These are phyloP conservation scores for Laguncularia racemosa DNA, from an alignment of 345 rosid genomes.

Conservation along the genomic window DNA sequence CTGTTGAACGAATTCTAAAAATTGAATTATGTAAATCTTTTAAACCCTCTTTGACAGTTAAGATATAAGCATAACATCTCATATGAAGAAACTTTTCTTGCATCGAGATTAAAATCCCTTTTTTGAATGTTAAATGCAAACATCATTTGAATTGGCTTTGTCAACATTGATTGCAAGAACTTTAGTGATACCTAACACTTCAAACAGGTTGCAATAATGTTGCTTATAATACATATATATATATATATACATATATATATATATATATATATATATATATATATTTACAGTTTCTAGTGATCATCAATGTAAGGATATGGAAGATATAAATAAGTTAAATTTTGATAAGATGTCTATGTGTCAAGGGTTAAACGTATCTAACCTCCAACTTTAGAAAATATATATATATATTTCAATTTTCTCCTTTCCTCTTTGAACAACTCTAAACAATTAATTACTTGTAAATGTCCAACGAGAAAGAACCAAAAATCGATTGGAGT, in stretches of 20 bases:
- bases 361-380: neutral
- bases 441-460: neutral
- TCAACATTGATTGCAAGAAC: neutral
- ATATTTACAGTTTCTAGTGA: conserved; percentile 7
- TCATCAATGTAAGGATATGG: conserved; percentile 8
- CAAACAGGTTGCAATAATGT: conserved; percentile 7
- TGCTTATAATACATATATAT: no score
- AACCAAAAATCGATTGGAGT: neutral
- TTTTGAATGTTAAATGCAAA: neutral
- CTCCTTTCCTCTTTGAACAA: neutral
- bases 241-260: no score
- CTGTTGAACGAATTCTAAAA: neutral
- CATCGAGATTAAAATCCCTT: no score
- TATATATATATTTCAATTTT: conserved; percentile 5
- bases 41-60: no score
- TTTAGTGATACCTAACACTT: conserved; percentile 11
- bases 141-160: no score
- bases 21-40: neutral
- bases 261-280: neutral
- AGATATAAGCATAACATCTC: no score
- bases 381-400: conserved; percentile 1
- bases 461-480: neutral
- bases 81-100: no score
- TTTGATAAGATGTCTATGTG: conserved; percentile 9
- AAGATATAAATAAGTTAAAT: conserved; percentile 9